Conservation (phyloP, 495 filamentous ascomycete genomes). For the Lasiosphaeria ovina region DNA sequence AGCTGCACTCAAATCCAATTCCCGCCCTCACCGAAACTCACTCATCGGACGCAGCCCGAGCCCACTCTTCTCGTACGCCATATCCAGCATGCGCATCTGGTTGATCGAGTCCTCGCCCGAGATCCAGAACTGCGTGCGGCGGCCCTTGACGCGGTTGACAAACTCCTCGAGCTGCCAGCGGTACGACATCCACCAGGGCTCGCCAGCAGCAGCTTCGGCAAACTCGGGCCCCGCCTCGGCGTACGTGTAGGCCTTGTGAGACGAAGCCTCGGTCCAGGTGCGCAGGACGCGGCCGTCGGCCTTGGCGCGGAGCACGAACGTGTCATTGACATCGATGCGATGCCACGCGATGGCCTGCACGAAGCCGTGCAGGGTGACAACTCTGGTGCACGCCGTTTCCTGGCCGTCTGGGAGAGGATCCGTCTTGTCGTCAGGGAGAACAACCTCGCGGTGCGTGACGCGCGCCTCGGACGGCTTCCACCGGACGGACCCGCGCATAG, state of each 20-base stretch:
- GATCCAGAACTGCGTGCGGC: conserved; percentile 49
- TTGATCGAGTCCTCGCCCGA: conserved; percentile 48
- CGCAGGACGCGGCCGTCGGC: conserved; percentile 28
- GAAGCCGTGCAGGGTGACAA: conserved; percentile 43
- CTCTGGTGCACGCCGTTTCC: conserved; percentile 40
- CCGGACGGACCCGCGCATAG: conserved; percentile 27
- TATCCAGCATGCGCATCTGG: conserved; percentile 55
- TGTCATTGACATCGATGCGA: conserved; percentile 51
- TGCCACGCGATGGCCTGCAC: conserved; percentile 44
- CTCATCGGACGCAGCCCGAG: no score
- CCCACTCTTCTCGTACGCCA: conserved; percentile 36
- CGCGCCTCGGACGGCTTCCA: conserved; percentile 17
- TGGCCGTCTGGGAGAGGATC: no score
- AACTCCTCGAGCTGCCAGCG: conserved; percentile 56
- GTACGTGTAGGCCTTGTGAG: conserved; percentile 48
- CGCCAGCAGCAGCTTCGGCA: neutral
- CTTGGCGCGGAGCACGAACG: conserved; percentile 32
- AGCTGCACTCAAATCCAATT: no score
- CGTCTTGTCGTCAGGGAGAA: conserved; percentile 31
- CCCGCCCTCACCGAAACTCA: no score
- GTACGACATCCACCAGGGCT: conserved; percentile 46
- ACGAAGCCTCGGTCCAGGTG: conserved; percentile 43
- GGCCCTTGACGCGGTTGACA: conserved; percentile 50
- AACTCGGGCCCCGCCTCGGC: conserved; percentile 27
- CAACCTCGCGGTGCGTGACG: conserved; percentile 17